phyloP scores from a whole-genome alignment of 495 filamentous ascomycete genomes.

The Aspergillus incahuasiensis region DNA sequence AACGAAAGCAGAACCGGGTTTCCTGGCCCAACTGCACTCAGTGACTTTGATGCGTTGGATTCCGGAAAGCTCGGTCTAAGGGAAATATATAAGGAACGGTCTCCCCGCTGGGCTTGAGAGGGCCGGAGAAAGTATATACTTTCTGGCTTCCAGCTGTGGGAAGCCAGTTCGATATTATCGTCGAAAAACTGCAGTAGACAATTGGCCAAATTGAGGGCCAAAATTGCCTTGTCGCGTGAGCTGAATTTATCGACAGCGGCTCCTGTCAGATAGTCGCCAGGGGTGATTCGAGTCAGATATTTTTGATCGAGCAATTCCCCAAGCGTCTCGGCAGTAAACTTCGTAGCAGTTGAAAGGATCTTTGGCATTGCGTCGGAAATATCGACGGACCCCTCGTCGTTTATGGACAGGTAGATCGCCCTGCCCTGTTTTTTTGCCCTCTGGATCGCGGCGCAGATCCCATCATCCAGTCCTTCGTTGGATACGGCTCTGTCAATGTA shows the following conservation, averaged over 20 bases:
- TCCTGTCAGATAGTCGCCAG: neutral
- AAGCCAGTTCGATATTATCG: neutral
- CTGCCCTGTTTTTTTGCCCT: neutral
- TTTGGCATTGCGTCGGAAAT: neutral
- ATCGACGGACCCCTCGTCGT: neutral
- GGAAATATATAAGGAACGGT: conserved; percentile 1
- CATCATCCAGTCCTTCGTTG: neutral
- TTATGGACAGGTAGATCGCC: neutral
- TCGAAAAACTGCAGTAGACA: conserved; percentile 6
- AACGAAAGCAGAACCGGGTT: conserved; percentile 5
- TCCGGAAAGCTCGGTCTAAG: neutral
- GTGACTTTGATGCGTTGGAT: neutral
- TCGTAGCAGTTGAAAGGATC: neutral
- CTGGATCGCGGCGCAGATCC: conserved; percentile 2
- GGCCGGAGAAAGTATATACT: conserved; percentile 1
- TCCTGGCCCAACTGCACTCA: neutral
- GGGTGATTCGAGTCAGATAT: neutral
- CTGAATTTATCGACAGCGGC: neutral
- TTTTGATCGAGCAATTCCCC: neutral
- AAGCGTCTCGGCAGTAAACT: neutral
- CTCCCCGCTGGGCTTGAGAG: neutral
- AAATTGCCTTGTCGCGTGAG: neutral
- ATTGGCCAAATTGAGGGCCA: neutral
- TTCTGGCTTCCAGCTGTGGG: conserved; percentile 1
- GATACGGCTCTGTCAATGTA: neutral